These are phyloP conservation scores for Marvania coccoides DNA, from an alignment of 139 green algal species.

Conservation along the genomic window DNA sequence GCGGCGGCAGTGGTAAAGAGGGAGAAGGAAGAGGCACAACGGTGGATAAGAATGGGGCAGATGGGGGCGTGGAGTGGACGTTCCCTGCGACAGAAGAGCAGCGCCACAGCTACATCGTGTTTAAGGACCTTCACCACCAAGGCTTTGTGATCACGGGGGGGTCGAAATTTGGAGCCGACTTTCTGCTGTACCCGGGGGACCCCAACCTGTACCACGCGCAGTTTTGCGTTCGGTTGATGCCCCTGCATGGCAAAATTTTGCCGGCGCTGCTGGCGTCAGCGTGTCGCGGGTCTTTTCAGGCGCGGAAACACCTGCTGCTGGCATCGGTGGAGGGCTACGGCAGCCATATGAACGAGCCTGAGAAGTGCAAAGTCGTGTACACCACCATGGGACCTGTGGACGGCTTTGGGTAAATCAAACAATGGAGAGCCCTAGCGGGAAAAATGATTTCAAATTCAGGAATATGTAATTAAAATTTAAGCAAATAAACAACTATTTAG, in stretches of 20 bases:
- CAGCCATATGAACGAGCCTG: not conserved
- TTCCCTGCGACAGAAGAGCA: slow-evolving; percentile 27
- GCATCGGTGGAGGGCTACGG: slow-evolving; percentile 26
- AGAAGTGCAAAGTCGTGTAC: slow-evolving; percentile 13
- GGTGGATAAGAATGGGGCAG: no score
- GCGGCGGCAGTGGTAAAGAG: not conserved
- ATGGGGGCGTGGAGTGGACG: slow-evolving; percentile 12
- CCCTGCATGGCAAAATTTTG: slow-evolving; percentile 11
- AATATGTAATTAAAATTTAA: not conserved
- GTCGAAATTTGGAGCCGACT: slow-evolving; percentile 74
- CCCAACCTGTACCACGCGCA: slow-evolving; percentile 67
- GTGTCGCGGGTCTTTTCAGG: slow-evolving; percentile 45
- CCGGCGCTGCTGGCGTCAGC: slow-evolving; percentile 35
- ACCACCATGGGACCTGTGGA: slow-evolving; percentile 22
- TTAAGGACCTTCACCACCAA: slow-evolving; percentile 20
- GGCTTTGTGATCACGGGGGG: slow-evolving; percentile 50
- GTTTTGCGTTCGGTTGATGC: slow-evolving; percentile 51
- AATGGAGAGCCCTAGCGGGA: no score
- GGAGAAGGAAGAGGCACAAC: not conserved
- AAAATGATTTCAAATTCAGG: no score
- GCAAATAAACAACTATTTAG: not conserved
- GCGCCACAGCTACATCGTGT: slow-evolving; percentile 22
- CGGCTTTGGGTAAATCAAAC: no score
- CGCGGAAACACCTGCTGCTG: slow-evolving; percentile 66
- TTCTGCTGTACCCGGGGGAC: slow-evolving; percentile 68